Evolutionary conservation across 176 grass and related monocot genomes (phyloP), one percentile per base, ranked within the genome.

Genomic region (Rhynchospora pubera): DNA sequence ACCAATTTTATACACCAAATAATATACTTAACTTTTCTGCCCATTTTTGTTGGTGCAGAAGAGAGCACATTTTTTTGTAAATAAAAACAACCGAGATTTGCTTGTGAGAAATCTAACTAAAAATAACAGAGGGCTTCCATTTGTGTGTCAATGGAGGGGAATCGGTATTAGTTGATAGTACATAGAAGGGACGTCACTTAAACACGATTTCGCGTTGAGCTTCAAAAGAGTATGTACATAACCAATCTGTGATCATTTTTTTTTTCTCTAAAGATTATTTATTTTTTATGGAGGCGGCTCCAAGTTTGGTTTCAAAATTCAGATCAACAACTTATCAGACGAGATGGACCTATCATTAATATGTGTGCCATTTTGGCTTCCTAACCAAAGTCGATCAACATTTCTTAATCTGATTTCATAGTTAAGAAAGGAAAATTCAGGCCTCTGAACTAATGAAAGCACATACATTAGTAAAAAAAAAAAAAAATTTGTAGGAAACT

Each of bases 131-230:
- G 18, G 0, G 26, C 50, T 2, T 53, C 47, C 70, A 52, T 51
- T 75, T 24, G 4, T 23, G 5, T 0, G 0, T 5, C 5, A 53
- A 51, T 53, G 44, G 70, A 75, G 70, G 53, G 46, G 70, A 75
- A 53, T 13, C 3, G 50, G 10, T 50, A 48, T 64, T 81, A 64
- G 59, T 28, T 65, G 15, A 7, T 2, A 81, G 7, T 46, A 24
- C 57, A 48, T 81, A 80, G 21, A 45, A n/a, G 32, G 14, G 19
- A 81, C 59, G 79, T 50, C 59, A 81, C 21, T 47, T 4, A 50
- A 50, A 81, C 79, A 39, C 59, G 79, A 81, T 81, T 81, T 81
- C 39, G 55, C 79, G 79, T 81, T 65, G 21, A 81, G 58, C 5
- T 58, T 28, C 23, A 28, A 47, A 81, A 65, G 26, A 81, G 46